Base-by-base conservation (phyloP, 148 eudicot species). In the Dysphania ambrosioides region DNA sequence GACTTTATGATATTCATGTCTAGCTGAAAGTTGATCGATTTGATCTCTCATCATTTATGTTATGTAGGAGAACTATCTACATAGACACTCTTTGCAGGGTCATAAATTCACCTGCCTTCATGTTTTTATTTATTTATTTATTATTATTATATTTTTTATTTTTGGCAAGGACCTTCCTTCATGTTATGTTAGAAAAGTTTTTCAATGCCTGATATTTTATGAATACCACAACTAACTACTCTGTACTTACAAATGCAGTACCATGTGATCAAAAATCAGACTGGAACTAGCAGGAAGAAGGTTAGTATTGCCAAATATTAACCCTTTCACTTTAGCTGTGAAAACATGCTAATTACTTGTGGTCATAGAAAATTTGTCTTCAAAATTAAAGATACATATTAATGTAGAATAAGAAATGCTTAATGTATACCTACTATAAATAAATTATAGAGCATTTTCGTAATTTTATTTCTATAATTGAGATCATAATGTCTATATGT, bases 281-380 rank as follows among this genome's bases (percentile, higher is more conserved):
- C 90, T 1, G 84, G 83, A 10, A 89, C 88, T 42, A 80, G 59
- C 76, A 85, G 62, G 81, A 89, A 89, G 86, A 87, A 85, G 93
- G 93, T 89, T 41, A 74, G 89, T n/a, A n/a, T n/a, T n/a, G n/a
- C n/a, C 58, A 13, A 51, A 42, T 71, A 27, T 27, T 56, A 24
- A 4, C 27, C 2, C 6, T 24, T 34, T 4, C 41, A 21, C 44
- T 31, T 23, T 56, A 26, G 40, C 16, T 57, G 27, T 56, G n/a
- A 58, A n/a, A 4, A 19, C 9, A 71, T 30, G 26, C 18, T 41
- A 41, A 15, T 15, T 41, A 41, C 0, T 0, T 41, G 2, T 9
- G n/a, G n/a, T n/a, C n/a, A n/a, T n/a, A n/a, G n/a, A n/a, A n/a
- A n/a, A n/a, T n/a, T n/a, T n/a, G n/a, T n/a, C n/a, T n/a, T n/a